Percentiles rank a stretch among this genome's conserved stretches.
phyloP scores from a whole-genome alignment of 1,284 basidiomycete genomes.

The Mycena sp. region DNA sequence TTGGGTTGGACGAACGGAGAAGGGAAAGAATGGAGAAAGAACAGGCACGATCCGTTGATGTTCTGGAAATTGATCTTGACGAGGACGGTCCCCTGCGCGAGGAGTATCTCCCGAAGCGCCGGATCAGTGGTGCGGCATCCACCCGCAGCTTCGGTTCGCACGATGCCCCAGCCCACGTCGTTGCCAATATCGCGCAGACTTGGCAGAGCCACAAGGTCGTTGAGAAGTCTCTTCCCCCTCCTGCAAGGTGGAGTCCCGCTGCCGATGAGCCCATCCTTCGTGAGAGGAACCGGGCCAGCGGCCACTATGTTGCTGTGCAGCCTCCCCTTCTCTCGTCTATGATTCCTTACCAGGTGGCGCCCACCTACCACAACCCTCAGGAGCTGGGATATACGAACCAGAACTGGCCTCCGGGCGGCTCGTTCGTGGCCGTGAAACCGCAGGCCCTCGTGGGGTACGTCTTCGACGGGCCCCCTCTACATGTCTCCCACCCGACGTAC shows the following conservation, averaged over 20 bases:
- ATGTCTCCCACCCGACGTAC: constrained; percentile 46
- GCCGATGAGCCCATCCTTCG: constrained; percentile 77
- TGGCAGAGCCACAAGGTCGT: constrained; percentile 44
- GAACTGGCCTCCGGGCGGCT: constrained; percentile 50
- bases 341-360: constrained; percentile 33
- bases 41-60: constrained; percentile 53
- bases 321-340: constrained; percentile 49
- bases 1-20: constrained; percentile 71
- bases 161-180: constrained; percentile 14
- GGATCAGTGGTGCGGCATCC: constrained; percentile 51
- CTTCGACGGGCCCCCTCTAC: constrained; percentile 47
- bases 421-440: constrained; percentile 49
- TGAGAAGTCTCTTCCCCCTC: constrained; percentile 66
- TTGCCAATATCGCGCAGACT: constrained; percentile 32
- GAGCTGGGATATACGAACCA: constrained; percentile 47
- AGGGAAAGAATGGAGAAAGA: constrained; percentile 58
- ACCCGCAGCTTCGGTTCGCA: constrained; percentile 38
- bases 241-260: constrained; percentile 81
- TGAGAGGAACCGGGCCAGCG: constrained; percentile 56
- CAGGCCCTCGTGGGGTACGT: constrained; percentile 43
- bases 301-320: constrained; percentile 73
- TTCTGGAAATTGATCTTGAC: constrained; percentile 78
- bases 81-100: constrained; percentile 82
- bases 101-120: constrained; percentile 80
- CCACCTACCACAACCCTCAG: constrained; percentile 42